Percentiles rank a stretch among this genome's conserved stretches.
phyloP scores from a whole-genome alignment of 345 rosid genomes.

The Gossypium arboreum region DNA sequence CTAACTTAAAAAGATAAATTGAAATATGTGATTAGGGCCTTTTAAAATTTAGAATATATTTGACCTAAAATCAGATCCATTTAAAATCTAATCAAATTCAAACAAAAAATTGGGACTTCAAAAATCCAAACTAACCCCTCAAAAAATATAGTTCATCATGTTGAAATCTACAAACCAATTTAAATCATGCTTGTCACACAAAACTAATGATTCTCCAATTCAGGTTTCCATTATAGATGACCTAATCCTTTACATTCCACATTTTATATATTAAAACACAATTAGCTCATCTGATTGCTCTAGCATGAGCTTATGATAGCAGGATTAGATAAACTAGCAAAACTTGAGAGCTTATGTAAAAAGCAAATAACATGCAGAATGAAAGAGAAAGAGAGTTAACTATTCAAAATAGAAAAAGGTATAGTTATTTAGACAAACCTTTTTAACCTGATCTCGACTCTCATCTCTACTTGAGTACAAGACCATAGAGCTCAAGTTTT shows the following conservation, averaged over 20 bases:
- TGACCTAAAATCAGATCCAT: not conserved
- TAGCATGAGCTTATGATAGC: not conserved
- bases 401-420: not conserved
- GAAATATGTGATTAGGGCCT: not conserved
- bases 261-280: not conserved
- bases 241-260: not conserved
- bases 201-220: not conserved
- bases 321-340: not conserved
- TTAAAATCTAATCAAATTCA: not conserved
- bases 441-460: slow-evolving; percentile 53
- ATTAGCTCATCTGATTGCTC: not conserved
- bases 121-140: not conserved
- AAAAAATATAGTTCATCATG: not conserved
- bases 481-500: slow-evolving; percentile 89
- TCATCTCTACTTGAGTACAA: slow-evolving; percentile 75
- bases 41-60: not conserved
- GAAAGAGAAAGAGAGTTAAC: not conserved
- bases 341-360: not conserved
- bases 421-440: slow-evolving; percentile 41
- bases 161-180: not conserved
- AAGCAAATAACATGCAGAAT: not conserved
- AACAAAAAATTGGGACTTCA: not conserved
- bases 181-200: not conserved
- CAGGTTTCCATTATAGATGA: not conserved
- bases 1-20: not conserved